These are phyloP conservation scores for Penicillium waksmanii DNA, from an alignment of 495 filamentous ascomycete species.

Conservation along the genomic window DNA sequence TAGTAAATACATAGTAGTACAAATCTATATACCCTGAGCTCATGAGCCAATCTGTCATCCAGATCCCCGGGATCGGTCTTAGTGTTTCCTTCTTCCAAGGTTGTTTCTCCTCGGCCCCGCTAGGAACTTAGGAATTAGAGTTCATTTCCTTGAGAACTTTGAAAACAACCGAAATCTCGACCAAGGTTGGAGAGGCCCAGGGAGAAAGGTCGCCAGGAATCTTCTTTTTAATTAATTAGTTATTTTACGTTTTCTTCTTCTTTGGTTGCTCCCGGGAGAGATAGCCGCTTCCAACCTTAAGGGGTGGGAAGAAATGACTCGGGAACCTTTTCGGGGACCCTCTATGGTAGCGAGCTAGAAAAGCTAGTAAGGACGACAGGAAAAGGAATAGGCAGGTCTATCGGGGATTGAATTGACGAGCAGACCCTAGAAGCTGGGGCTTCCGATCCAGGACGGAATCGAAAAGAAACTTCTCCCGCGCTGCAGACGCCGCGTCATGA, in stretches of 20 bases:
- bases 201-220: not conserved
- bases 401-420: not conserved
- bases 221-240: no score
- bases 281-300: not conserved
- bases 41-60: not conserved
- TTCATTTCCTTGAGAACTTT: not conserved
- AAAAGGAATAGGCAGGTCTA: not conserved
- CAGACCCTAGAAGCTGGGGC: not conserved
- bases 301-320: constrained; percentile 1
- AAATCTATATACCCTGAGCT: not conserved
- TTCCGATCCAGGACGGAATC: constrained; percentile 1
- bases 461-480: constrained; percentile 1
- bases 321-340: constrained; percentile 8
- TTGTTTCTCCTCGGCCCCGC: constrained; percentile 1
- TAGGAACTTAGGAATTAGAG: not conserved
- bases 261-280: not conserved
- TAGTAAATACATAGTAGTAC: no score
- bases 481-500: constrained; percentile 22
- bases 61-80: not conserved
- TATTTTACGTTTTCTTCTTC: no score
- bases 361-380: constrained; percentile 4
- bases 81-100: not conserved
- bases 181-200: not conserved
- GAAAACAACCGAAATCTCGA: not conserved
- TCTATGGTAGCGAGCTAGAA: not conserved